phyloP scores from a whole-genome alignment of 1,139 yeast species.

The Wickerhamomyces sp. region DNA sequence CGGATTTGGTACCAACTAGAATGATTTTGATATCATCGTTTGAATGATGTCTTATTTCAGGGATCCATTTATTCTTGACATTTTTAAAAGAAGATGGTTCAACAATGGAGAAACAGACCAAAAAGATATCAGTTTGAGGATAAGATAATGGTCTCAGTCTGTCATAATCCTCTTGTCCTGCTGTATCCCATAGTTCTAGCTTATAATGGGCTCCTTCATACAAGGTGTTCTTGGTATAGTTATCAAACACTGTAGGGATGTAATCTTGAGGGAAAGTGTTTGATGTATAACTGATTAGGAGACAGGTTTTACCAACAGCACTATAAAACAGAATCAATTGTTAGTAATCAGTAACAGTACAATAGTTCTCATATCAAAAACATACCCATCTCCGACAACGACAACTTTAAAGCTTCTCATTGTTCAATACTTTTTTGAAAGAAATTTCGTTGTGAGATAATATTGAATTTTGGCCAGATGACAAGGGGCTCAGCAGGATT shows the following conservation, averaged over 20 bases:
- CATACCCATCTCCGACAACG: conserved; percentile 86
- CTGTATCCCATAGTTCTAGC: conserved; percentile 95
- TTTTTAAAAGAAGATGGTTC: conserved; percentile 80
- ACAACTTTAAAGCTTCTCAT: conserved; percentile 95
- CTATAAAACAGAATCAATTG: conserved; percentile 22
- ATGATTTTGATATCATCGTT: conserved; percentile 61
- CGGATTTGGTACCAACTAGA: conserved; percentile 82
- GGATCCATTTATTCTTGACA: conserved; percentile 74
- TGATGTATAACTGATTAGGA: conserved; percentile 85
- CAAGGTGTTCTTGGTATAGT: conserved; percentile 83
- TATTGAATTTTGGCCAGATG: too few relatives aligned
- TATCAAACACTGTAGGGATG: conserved; percentile 90
- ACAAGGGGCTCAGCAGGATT: neutral
- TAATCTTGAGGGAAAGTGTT: conserved; percentile 94
- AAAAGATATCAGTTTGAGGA: conserved; percentile 87
- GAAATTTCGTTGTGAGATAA: neutral
- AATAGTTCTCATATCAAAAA: conserved; percentile 1
- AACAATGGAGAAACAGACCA: conserved; percentile 82
- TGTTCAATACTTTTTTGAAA: neutral
- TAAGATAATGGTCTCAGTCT: conserved; percentile 85
- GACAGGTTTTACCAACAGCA: conserved; percentile 93
- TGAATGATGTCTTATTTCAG: conserved; percentile 84
- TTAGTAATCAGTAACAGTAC: conserved; percentile 2
- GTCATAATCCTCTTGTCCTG: conserved; percentile 94
- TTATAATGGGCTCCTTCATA: conserved; percentile 72